Evolutionary conservation across 768 basidiomycete species (phyloP), one percentile per base, ranked within the genome.

Genomic region (Mycena filopes): DNA sequence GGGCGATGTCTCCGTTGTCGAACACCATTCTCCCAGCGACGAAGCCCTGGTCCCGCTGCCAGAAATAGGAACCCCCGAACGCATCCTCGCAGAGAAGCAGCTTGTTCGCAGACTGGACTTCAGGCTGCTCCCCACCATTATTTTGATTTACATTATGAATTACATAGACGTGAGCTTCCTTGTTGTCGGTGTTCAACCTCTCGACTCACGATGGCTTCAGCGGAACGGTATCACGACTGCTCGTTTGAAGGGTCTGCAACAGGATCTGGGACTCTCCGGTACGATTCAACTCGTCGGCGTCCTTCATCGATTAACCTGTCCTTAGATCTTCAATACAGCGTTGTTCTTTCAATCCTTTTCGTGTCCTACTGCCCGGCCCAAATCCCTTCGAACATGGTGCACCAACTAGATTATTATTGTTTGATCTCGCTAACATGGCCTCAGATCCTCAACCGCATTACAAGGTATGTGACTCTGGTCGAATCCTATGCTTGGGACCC

Each of bases 311-410:
- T 47, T 46, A 11, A 21, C 28, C 31, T 16, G 50, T 4, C 20
- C 41, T 25, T 61, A 87, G 87, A 84, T 60, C 73, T 87, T 18
- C 82, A 87, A 69, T 88, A 88, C 69, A 77, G 79, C 25, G 83
- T 83, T 4, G 76, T 87, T 25, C 74, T 88, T 16, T 86, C 86
- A 0, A 76, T 85, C 47, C 78, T 88, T 26, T 88, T 83, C 65
- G 89, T 79, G 2, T 86, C 87, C 1, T 89, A 90, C 63, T 84
- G 84, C 40, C 88, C 88, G 3, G 84, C 86, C 16, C 88, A 90
- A 68, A 83, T 90, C 56, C 89, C 89, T 1, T 89, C 86, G 0
- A 91, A 89, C 70, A 89, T 90, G 85, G 88, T 85, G 64, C 20
- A 78, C 71, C n/a, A 43, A 11, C 54, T 49, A 33, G 7, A 12